phyloP scores from a whole-genome alignment of 1,284 basidiomycete species.

The Malassezia globosa region DNA sequence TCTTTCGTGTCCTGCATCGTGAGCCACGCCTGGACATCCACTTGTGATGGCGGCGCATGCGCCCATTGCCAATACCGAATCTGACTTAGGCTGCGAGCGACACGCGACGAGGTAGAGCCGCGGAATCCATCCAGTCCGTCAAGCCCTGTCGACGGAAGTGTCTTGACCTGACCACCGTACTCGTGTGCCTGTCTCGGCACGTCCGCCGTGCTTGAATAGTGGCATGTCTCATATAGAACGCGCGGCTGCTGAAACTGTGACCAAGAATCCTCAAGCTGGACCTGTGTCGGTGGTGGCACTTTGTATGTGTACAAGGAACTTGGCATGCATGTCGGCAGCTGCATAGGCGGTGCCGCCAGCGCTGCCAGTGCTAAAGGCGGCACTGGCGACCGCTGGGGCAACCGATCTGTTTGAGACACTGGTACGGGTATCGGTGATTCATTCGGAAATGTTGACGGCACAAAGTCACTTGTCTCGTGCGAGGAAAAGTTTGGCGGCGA shows the following conservation, averaged over 20 bases:
- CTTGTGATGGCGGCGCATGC: constrained; percentile 19
- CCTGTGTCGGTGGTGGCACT: neutral
- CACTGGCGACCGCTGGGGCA: neutral
- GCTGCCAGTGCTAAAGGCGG: no score
- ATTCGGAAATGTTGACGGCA: neutral
- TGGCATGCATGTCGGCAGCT: no score
- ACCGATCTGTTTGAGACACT: neutral
- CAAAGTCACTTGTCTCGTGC: neutral
- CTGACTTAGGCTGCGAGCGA: neutral
- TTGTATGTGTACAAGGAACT: neutral
- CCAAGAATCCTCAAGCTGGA: neutral
- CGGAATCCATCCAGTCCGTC: constrained; percentile 45
- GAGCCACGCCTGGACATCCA: neutral
- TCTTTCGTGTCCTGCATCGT: no score
- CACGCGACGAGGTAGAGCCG: neutral
- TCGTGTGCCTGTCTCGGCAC: constrained; percentile 61
- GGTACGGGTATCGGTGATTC: neutral
- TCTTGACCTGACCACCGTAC: constrained; percentile 68
- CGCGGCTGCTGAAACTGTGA: neutral
- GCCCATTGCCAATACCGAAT: neutral
- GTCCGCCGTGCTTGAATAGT: constrained; percentile 65
- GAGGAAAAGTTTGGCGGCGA: constrained; percentile 1
- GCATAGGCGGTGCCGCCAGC: no score
- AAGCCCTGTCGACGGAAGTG: constrained; percentile 51
- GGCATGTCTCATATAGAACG: constrained; percentile 28